Base-by-base conservation (phyloP, 1,139 yeast genomes). In the Groenewaldozyma sp. region DNA sequence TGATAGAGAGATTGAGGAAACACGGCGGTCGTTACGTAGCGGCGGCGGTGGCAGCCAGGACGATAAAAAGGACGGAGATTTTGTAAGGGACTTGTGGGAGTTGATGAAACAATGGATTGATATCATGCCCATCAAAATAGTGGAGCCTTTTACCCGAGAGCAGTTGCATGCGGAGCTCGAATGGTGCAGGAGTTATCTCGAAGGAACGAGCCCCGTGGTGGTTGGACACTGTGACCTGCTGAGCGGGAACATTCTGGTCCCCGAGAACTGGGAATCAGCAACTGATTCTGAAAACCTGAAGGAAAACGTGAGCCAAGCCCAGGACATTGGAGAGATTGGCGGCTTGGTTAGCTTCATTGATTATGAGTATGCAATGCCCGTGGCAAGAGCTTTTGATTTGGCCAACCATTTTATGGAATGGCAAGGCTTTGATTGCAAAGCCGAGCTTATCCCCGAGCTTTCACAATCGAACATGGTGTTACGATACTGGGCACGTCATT, bases 371-470 rank as follows among this genome's bases (percentile, higher is more conserved):
- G 77, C 83, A 72, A 68, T 79, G 52, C 82, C 83, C 2, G 84
- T 86, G 1, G 88, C 93, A 2, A 62, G 91, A 42, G 91, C 84
- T 0, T 82, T 81, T 56, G 94, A 82, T 55, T 75, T 82, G 18
- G 86, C 93, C n/a, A 82, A 82, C 55, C 93, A 82, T 59, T 76
- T 82, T 50, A 79, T 82, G 56, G 94, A 82, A 60, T 82, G 91
- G 91, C 93, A 82, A 55, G 94, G 94, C 1, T 81, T 80, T 51
- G 76, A 78, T 46, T 82, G 93, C 58, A 75, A 77, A 47, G 67
- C 73, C 19, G 60, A 67, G 10, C 71, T 73, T 5, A 78, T 82
- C 29, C 88, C 86, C 0, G 57, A 58, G 7, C 82, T 83, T 1
- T 41, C 61, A 0, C 47, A 46, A 4, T 43, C 55, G 3, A 76